Percentiles rank a stretch among this genome's conserved stretches.
Conservation (phyloP, 441 rosid species). For the Pelargonium citronellum region DNA sequence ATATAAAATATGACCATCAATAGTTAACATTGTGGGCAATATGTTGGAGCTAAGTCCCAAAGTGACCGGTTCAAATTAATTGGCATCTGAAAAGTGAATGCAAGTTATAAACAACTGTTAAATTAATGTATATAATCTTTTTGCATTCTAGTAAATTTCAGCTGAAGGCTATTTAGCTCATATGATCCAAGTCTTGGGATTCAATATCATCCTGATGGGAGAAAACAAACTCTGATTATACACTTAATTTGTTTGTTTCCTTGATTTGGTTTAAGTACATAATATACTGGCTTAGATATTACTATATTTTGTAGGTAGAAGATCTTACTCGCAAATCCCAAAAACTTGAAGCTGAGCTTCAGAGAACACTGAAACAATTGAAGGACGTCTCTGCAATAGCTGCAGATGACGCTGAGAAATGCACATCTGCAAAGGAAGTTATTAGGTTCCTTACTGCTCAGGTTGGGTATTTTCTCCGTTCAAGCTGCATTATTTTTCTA, state of each 20-base stretch:
- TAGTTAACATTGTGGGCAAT: too few species aligned
- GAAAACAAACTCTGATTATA: neutral
- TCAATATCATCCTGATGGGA: too few species aligned
- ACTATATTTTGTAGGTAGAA: constrained; percentile 51
- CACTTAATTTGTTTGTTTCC: neutral
- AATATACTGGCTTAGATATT: constrained; percentile 12
- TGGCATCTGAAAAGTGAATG: neutral
- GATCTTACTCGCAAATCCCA: constrained; percentile 72
- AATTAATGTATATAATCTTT: too few species aligned
- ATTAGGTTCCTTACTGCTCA: constrained; percentile 89
- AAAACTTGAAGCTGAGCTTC: constrained; percentile 77
- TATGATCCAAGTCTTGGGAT: neutral
- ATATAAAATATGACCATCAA: too few species aligned
- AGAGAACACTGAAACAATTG: constrained; percentile 74
- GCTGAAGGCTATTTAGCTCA: neutral
- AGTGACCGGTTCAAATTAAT: neutral
- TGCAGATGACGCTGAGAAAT: constrained; percentile 79
- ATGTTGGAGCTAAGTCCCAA: too few species aligned
- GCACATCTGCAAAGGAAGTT: constrained; percentile 96
- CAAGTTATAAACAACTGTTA: neutral
- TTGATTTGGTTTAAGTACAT: neutral
- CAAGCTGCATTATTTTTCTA: neutral
- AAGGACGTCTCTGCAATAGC: constrained; percentile 79
- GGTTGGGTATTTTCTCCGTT: constrained; percentile 42
- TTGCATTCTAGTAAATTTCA: neutral